These are phyloP conservation scores for Pilobolus umbonatus DNA, from an alignment of 192 early-diverging fungal genomes.

Conservation along the genomic window DNA sequence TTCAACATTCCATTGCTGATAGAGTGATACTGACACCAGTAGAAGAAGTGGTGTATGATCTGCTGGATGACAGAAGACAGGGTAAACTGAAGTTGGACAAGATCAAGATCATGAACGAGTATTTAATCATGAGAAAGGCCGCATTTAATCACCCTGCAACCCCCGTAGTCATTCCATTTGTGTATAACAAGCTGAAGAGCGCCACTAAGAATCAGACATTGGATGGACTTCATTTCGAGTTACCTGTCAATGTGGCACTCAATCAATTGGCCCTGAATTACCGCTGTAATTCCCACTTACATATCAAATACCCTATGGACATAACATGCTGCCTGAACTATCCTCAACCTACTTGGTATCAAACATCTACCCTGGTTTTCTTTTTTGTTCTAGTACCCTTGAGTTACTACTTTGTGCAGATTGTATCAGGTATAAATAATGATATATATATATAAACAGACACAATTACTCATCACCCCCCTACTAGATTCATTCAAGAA, in stretches of 20 bases:
- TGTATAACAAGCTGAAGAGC: slow-evolving; percentile 45
- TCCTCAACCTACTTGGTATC: slow-evolving; percentile 39
- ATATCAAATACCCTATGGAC: slow-evolving; percentile 40
- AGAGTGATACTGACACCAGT: slow-evolving; percentile 34
- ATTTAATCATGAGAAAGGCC: slow-evolving; percentile 31
- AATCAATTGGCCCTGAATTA: slow-evolving; percentile 58
- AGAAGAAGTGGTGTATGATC: slow-evolving; percentile 36
- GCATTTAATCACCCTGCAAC: slow-evolving; percentile 11
- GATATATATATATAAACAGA: not conserved
- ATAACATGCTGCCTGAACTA: slow-evolving; percentile 59
- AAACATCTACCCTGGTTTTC: slow-evolving; percentile 33
- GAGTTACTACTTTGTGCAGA: slow-evolving; percentile 16
- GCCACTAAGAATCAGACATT: slow-evolving; percentile 37
- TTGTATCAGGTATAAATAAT: slow-evolving; percentile 5
- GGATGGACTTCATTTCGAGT: slow-evolving; percentile 69
- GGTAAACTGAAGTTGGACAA: slow-evolving; percentile 38
- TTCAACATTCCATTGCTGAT: slow-evolving; percentile 31
- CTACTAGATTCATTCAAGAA: not conserved
- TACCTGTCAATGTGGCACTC: slow-evolving; percentile 40
- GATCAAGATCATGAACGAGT: slow-evolving; percentile 51
- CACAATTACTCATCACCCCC: not conserved
- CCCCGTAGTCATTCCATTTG: slow-evolving; percentile 37
- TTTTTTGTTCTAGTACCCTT: slow-evolving; percentile 37
- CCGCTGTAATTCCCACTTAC: slow-evolving; percentile 48
- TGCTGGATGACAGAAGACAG: slow-evolving; percentile 43